Evolutionary conservation across 2,329 filamentous ascomycete species (phyloP), one percentile per base, ranked within the genome.

Genomic region (Apiospora rasikravindrae): DNA sequence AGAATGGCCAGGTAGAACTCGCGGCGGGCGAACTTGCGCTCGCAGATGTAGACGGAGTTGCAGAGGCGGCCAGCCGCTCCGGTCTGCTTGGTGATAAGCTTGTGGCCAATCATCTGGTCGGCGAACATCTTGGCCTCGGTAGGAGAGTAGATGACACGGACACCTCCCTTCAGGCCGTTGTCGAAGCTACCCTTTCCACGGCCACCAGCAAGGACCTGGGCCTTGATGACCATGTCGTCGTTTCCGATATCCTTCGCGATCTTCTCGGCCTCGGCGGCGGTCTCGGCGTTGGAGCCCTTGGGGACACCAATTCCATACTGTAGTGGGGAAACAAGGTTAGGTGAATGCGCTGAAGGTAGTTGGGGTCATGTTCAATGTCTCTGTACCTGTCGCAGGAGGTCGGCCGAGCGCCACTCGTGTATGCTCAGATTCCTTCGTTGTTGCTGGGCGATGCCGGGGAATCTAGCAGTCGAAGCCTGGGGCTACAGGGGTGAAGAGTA

Each of bases 141-240:
- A 73, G 96, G 94, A 88, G 96, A 98, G 91, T 98, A 99, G 86
- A 99, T 97, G 81, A 99, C 95, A 80, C 96, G 92, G 79, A 99
- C 96, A 88, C 96, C 96, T 81, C 96, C 96, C 90, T 99, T 99
- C 83, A 99, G 92, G 80, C 96, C 96, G 86, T 98, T 98, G 87
- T 98, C 95, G 83, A 99, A 99, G 79, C 91, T 92, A 78, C 96
- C 96, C 89, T 99, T 99, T 86, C 96, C 96, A 88, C 96, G 93
- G 77, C 96, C 96, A 86, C 96, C 96, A 75, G 96, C 96, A 75
- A 99, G 93, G 74, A 99, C 96, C 88, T 99, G 96, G 75, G 96
- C 96, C 91, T 99, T 99, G 90, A 99, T 98, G 79, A 99, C 96
- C 91, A 98, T 96, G 84, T 99, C 96, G 82, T 97, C 96, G 80